These are phyloP conservation scores for Talaromyces islandicus DNA, from an alignment of 2,329 filamentous ascomycete genomes.

Conservation along the genomic window DNA sequence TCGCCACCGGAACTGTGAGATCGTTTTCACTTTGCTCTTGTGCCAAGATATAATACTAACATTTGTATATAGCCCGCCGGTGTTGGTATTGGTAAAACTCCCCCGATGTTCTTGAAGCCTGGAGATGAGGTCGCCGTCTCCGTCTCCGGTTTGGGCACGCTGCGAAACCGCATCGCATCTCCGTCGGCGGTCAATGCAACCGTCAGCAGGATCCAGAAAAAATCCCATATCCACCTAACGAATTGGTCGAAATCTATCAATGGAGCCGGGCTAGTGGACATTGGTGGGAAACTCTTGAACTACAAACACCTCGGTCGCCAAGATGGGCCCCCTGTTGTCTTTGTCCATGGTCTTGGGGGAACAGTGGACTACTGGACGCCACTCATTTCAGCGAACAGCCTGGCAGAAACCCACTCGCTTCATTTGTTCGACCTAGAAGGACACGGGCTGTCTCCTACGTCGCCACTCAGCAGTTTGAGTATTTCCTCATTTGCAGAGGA, in stretches of 20 bases:
- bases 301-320: constrained; percentile 27
- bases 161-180: constrained; percentile 37
- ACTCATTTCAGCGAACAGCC: constrained; percentile 27
- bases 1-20: constrained; percentile 2
- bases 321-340: constrained; percentile 34
- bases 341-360: constrained; percentile 52
- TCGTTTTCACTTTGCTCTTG: neutral
- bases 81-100: constrained; percentile 44
- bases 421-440: constrained; percentile 52
- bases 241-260: constrained; percentile 24
- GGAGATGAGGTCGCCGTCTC: constrained; percentile 39
- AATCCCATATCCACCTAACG: constrained; percentile 21
- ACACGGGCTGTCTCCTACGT: constrained; percentile 50
- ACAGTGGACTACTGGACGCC: constrained; percentile 42
- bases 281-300: constrained; percentile 39
- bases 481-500: constrained; percentile 43
- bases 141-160: constrained; percentile 36
- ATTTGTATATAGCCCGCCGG: constrained; percentile 27
- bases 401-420: constrained; percentile 26
- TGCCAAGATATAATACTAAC: neutral
- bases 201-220: constrained; percentile 15
- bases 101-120: constrained; percentile 36
- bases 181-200: constrained; percentile 20
- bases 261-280: constrained; percentile 27
- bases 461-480: constrained; percentile 36